These are phyloP conservation scores for Rhinocladiella mackenziei DNA, from an alignment of 2,329 filamentous ascomycete genomes.

Conservation along the genomic window DNA sequence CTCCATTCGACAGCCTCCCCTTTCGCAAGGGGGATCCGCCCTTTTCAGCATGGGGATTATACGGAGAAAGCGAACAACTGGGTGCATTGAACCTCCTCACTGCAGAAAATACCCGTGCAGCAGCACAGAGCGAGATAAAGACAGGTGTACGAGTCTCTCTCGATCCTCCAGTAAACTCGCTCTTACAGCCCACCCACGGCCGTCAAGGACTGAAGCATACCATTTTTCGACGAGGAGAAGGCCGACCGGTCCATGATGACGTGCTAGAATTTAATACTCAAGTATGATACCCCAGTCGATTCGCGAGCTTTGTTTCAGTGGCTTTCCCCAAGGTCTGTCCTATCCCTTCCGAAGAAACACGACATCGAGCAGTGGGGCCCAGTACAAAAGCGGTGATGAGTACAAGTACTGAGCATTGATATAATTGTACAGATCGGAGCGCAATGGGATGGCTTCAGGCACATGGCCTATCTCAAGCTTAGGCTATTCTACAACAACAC, in stretches of 20 bases:
- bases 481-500: conserved; percentile 23
- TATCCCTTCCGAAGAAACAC: background rate
- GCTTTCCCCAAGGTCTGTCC: background rate
- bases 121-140: conserved; percentile 44
- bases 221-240: background rate
- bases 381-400: background rate
- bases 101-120: conserved; percentile 36
- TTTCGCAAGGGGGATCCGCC: background rate
- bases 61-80: conserved; percentile 6
- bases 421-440: conserved; percentile 4
- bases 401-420: background rate
- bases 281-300: background rate
- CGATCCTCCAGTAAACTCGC: conserved; percentile 32
- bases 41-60: conserved; percentile 7
- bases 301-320: too few species aligned
- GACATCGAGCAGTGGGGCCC: background rate
- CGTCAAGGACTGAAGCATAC: conserved; percentile 5
- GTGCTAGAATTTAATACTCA: conserved; percentile 25
- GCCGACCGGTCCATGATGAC: conserved; percentile 21
- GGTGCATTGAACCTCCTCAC: conserved; percentile 32
- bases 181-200: conserved; percentile 19
- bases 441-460: conserved; percentile 27
- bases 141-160: conserved; percentile 27
- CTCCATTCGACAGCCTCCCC: conserved; percentile 4
- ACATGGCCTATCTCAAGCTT: conserved; percentile 20